A percentile compares a stretch with the other conserved stretches of the same genome.
Evolutionary conservation across 306 rosid species (phyloP).

Genomic region (Heteromeles arbutifolia): DNA sequence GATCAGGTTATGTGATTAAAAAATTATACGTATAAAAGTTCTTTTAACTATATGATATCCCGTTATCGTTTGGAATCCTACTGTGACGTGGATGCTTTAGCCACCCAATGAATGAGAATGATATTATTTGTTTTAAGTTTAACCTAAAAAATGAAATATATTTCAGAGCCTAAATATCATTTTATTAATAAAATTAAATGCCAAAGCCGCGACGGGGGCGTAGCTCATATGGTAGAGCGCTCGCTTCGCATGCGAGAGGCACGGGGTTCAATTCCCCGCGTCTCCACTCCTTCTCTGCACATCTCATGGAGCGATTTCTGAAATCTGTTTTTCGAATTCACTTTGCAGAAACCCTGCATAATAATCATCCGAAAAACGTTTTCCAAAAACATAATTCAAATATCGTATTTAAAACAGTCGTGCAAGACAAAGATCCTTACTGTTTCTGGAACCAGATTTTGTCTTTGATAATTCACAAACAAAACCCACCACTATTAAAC

Average conservation of each 20-base stretch:
- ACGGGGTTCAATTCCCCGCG: slow-evolving; percentile 99
- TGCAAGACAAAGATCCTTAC: background rate
- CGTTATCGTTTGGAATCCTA: too few relatives aligned
- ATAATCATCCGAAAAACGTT: background rate
- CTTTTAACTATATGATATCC: too few relatives aligned
- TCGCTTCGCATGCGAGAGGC: slow-evolving; percentile 78
- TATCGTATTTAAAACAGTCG: background rate
- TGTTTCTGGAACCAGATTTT: background rate
- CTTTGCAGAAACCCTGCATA: background rate
- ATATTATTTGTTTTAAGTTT: too few relatives aligned
- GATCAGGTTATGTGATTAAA: rapidly evolving
- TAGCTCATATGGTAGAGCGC: slow-evolving; percentile 76
- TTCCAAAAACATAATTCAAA: background rate
- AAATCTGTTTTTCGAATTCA: background rate
- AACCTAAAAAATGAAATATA: too few relatives aligned
- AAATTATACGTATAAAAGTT: too few relatives aligned
- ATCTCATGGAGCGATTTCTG: background rate
- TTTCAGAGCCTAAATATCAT: too few relatives aligned
- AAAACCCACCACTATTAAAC: too few relatives aligned
- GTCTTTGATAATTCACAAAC: too few relatives aligned
- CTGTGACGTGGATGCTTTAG: too few relatives aligned
- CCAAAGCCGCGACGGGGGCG: background rate
- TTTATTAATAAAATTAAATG: too few relatives aligned
- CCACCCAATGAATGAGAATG: background rate
- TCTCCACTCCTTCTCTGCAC: background rate